These are phyloP conservation scores for Davidsoniella virescens DNA, from an alignment of 2,329 filamentous ascomycete genomes.

Conservation along the genomic window DNA sequence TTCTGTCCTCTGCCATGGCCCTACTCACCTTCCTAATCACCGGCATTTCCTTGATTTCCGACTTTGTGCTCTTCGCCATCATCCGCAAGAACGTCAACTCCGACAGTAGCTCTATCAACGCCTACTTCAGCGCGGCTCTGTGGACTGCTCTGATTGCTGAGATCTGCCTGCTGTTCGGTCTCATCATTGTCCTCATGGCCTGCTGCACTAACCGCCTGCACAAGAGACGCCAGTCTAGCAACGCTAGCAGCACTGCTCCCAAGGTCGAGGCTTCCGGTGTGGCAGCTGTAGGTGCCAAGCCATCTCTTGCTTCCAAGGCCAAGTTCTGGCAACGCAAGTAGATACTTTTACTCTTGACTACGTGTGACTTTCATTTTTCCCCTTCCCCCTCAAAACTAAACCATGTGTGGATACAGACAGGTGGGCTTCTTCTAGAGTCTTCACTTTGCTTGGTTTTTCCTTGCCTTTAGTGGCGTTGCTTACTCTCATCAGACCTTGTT, in stretches of 20 bases:
- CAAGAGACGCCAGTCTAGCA: conserved; percentile 18
- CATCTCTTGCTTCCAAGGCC: conserved; percentile 1
- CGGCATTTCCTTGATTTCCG: conserved; percentile 32
- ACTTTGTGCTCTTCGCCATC: conserved; percentile 41
- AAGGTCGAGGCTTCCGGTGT: background rate
- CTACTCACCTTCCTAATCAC: conserved; percentile 33
- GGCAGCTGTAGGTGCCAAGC: background rate
- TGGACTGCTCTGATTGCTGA: conserved; percentile 44
- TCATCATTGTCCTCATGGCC: conserved; percentile 41
- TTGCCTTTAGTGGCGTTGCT: no score
- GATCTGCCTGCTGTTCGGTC: conserved; percentile 37
- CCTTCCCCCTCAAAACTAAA: background rate
- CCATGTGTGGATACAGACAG: no score
- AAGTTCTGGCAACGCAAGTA: conserved; percentile 12
- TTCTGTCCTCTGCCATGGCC: conserved; percentile 34
- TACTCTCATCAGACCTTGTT: no score
- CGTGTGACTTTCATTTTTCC: background rate
- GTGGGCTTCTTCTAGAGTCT: no score
- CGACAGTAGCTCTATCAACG: conserved; percentile 23
- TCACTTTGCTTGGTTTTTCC: no score
- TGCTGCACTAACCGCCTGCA: conserved; percentile 38
- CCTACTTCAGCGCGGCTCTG: conserved; percentile 36
- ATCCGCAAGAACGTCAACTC: conserved; percentile 37
- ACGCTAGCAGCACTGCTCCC: background rate
- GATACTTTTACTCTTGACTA: background rate